Conservation (phyloP, 257 asterid species). For the Nemophila menziesii region DNA sequence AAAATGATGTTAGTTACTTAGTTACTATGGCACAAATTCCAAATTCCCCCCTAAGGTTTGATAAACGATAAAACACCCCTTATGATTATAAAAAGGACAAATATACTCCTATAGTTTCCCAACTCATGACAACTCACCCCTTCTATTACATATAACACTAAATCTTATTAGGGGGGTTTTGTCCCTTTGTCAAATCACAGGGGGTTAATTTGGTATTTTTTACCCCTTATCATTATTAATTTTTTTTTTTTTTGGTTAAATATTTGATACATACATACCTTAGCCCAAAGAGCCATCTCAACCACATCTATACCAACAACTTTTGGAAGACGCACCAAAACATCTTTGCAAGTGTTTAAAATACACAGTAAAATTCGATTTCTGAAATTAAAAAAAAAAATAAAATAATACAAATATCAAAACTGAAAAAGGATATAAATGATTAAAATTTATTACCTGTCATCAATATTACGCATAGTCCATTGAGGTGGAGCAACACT, state of each 20-base stretch:
- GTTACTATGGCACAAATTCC: neutral
- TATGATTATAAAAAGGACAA: too few species aligned
- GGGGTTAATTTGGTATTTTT: too few species aligned
- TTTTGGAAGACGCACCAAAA: slow-evolving; percentile 77
- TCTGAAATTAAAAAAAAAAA: slow-evolving; percentile 26
- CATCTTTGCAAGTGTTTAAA: slow-evolving; percentile 76
- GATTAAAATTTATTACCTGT: slow-evolving; percentile 42
- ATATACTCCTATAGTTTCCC: too few species aligned
- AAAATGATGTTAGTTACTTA: neutral
- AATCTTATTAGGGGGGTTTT: too few species aligned
- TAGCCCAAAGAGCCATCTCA: slow-evolving; percentile 99
- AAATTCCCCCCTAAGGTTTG: too few species aligned
- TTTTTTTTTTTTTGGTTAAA: too few species aligned
- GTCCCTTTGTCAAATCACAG: too few species aligned
- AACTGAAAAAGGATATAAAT: neutral
- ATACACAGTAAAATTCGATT: slow-evolving; percentile 77
- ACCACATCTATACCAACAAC: slow-evolving; percentile 95
- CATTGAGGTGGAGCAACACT: slow-evolving; percentile 98
- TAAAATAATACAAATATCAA: neutral
- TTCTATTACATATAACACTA: too few species aligned
- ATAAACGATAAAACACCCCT: too few species aligned
- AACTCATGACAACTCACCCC: too few species aligned
- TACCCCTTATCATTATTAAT: too few species aligned
- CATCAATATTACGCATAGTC: slow-evolving; percentile 97
- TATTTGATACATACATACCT: slow-evolving; percentile 60